Base-by-base conservation (phyloP, 1,284 basidiomycete genomes). In the Gymnopus androsaceus region DNA sequence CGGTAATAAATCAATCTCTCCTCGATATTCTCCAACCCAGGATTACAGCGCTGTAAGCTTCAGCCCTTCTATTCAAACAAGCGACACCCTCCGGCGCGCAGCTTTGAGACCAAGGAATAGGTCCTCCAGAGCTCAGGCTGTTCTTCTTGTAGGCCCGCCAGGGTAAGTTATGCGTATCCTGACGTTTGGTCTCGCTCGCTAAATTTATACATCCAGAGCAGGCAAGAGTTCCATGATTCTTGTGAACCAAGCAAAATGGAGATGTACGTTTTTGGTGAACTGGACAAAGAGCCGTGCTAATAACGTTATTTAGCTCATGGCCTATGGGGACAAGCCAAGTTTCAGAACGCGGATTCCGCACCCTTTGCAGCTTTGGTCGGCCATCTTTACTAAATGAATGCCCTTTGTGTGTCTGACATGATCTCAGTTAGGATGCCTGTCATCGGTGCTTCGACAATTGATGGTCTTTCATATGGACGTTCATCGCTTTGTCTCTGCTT, bases 251-350 rank as follows among this genome's bases (percentile, higher is more conserved):
- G 83, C 85, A 4, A 83, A 82, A 66, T 88, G 86, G 86, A 70
- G 85, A 71, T 77, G 84, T 85, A 64, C 63, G 78, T 66, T 15
- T 55, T 52, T n/a, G 53, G 12, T 41, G 54, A 55, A 4, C 36
- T 41, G 19, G 14, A 42, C 25, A 23, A 27, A n/a, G 37, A 34
- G n/a, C 51, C 25, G 34, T 56, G 5, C 54, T 45, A 48, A 37
- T 48, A 60, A 17, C 54, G 55, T 49, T 30, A 37, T 51, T 12
- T 54, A 87, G 85, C 83, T 15, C 84, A 87, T 60, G 87, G 87
- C 3, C 74, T 88, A 12, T 89, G 85, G 84, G 87, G 85, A 15
- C 84, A 88, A 60, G 85, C 86, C 3, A 88, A 87, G 67, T 88
- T 88, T 59, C 81, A 86, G 60, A 79, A 73, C 49, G 74, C 76